A percentile compares a stretch with the other conserved stretches of the same genome.
phyloP scores from a whole-genome alignment of 148 eudicot species.

The Cornus florida region DNA sequence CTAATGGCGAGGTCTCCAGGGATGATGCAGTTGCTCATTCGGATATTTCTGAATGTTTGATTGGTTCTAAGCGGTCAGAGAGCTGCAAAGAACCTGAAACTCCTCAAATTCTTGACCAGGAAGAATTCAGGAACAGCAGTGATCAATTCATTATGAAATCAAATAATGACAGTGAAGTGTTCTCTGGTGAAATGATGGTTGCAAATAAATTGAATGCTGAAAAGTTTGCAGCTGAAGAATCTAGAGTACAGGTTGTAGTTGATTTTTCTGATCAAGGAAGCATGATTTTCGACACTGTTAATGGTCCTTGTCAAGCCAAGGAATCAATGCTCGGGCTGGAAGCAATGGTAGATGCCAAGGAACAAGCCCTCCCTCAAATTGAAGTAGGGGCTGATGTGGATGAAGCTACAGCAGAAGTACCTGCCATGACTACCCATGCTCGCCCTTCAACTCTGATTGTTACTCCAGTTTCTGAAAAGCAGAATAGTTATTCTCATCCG shows the following conservation, averaged over 20 bases:
- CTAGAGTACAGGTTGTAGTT: no score
- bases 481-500: background rate
- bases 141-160: background rate
- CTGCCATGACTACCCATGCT: background rate
- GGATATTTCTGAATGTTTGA: background rate
- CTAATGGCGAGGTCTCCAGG: background rate
- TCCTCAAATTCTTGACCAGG: background rate
- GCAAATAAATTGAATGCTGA: no score
- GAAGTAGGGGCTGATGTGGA: no score
- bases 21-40: slow-evolving; percentile 1
- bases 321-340: background rate
- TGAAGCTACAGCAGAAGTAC: background rate
- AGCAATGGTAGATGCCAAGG: background rate
- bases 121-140: background rate
- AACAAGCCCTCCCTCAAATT: background rate
- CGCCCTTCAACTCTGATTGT: no score
- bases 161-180: slow-evolving; percentile 2
- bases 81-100: background rate
- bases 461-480: background rate
- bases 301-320: background rate
- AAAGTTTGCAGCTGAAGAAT: no score
- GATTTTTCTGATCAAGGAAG: no score
- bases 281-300: no score
- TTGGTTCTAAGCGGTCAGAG: background rate
- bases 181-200: slow-evolving; percentile 3